Evolutionary conservation across 2,329 filamentous ascomycete genomes (phyloP), one percentile per base, ranked within the genome.

Genomic region (Sclerotinia sclerotiorum): DNA sequence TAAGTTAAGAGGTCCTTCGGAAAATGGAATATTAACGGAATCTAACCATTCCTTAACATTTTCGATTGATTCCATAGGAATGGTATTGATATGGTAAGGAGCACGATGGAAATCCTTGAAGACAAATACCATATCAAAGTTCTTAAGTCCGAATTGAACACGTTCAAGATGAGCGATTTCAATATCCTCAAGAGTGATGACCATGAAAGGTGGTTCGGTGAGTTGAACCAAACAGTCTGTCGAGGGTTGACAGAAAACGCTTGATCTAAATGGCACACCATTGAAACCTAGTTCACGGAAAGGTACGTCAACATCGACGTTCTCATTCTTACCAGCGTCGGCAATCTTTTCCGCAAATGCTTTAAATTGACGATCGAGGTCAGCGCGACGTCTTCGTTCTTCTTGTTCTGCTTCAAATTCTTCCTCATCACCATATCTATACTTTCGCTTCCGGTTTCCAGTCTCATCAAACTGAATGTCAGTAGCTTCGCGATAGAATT

Each of bases 401-500:
- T 99, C 95, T 79, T 99, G 95, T 79, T 99, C 95, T 54, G 94
- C 93, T 79, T 99, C 95, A 72, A 99, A 99, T 79, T 99, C 95
- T 77, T 99, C 95, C 79, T 99, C 96, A 72, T 99, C 95, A 55
- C 95, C 95, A 77, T 97, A 98, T 61, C 95, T 90, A 80, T 98
- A 97, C 81, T 97, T 97, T 73, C 95, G 91, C 82, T 97, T 97
- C 72, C 96, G 88, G 81, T 98, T 99, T 73, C 95, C 96, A 60
- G 95, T 99, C 82, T 99, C 95, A 76, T 99, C 95, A 74, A 99
- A 98, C 77, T 97, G 93, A 79, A 99, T 98, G 74, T 99, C 95
- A 0, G 95, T 98, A 4, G 95, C 95, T 82, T 99, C 95, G 66
- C 95, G 88, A 77, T 97, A 97, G 81, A 99, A 99, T 75, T 99